Evolutionary conservation across 2,329 filamentous ascomycete genomes (phyloP).

Genomic region (Xylaria sp.): DNA sequence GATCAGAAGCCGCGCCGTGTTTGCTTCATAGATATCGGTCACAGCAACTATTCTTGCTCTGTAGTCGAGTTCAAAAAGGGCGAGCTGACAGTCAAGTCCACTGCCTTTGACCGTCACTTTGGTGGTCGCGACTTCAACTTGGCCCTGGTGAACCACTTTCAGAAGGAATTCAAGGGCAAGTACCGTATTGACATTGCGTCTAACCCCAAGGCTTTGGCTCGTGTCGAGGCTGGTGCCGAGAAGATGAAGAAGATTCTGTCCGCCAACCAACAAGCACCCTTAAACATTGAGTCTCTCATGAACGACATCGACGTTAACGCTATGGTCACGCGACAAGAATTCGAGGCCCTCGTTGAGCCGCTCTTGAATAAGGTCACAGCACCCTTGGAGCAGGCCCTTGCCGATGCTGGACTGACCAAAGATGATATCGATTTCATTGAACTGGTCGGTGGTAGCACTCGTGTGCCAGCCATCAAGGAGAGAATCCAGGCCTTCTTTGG

Average conservation of each 20-base stretch:
- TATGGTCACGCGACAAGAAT: slow-evolving; percentile 92
- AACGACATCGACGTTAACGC: slow-evolving; percentile 92
- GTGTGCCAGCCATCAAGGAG: slow-evolving; percentile 92
- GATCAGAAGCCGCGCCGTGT: slow-evolving; percentile 95
- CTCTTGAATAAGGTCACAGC: slow-evolving; percentile 76
- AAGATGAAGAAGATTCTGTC: slow-evolving; percentile 99
- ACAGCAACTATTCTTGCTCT: slow-evolving; percentile 94
- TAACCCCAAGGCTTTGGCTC: slow-evolving; percentile 88
- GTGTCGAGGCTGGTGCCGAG: slow-evolving; percentile 88
- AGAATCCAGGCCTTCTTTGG: slow-evolving; percentile 89
- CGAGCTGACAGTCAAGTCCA: slow-evolving; percentile 92
- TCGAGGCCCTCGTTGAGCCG: slow-evolving; percentile 89
- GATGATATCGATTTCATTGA: slow-evolving; percentile 95
- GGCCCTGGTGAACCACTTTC: slow-evolving; percentile 92
- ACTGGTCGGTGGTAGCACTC: slow-evolving; percentile 92
- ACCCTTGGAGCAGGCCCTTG: slow-evolving; percentile 89
- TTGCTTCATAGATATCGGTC: slow-evolving; percentile 91
- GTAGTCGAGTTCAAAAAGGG: slow-evolving; percentile 98
- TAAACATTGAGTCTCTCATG: slow-evolving; percentile 99
- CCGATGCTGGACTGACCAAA: slow-evolving; percentile 88
- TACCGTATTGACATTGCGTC: slow-evolving; percentile 95
- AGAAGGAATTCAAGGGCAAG: slow-evolving; percentile 95
- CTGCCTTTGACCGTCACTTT: slow-evolving; percentile 93
- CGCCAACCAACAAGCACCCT: slow-evolving; percentile 88
- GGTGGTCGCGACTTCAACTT: slow-evolving; percentile 98